These are phyloP conservation scores for Glycine latifolia DNA, from an alignment of 306 rosid species.

Conservation along the genomic window DNA sequence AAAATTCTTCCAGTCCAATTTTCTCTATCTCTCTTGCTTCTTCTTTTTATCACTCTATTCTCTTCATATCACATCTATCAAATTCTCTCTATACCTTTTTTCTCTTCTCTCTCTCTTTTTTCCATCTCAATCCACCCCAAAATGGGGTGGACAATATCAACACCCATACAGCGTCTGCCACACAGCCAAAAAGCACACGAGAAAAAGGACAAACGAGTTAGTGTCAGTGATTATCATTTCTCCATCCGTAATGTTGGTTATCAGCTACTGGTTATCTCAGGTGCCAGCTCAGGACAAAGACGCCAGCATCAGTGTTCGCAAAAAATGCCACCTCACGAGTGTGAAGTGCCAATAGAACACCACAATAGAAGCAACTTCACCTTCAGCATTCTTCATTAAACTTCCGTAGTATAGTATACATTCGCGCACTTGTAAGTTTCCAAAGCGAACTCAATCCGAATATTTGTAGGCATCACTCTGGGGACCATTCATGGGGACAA, in stretches of 20 bases:
- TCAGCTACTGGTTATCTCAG: background rate
- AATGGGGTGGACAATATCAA: too few species aligned
- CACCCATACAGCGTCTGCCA: too few species aligned
- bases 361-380: background rate
- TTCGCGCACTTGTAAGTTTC: background rate
- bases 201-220: background rate
- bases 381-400: slow-evolving; percentile 2
- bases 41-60: too few species aligned
- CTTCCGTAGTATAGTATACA: background rate
- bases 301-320: background rate
- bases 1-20: too few species aligned
- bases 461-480: background rate
- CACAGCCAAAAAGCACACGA: background rate
- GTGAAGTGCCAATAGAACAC: too few species aligned
- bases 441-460: background rate
- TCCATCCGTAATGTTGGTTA: background rate
- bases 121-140: too few species aligned
- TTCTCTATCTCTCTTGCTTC: too few species aligned
- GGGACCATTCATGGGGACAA: slow-evolving; percentile 31
- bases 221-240: background rate
- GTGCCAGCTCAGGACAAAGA: background rate
- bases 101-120: too few species aligned
- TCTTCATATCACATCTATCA: too few species aligned
- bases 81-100: too few species aligned
- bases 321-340: background rate